phyloP scores from a whole-genome alignment of 2,329 filamentous ascomycete species.

The Orbilia brochopaga region DNA sequence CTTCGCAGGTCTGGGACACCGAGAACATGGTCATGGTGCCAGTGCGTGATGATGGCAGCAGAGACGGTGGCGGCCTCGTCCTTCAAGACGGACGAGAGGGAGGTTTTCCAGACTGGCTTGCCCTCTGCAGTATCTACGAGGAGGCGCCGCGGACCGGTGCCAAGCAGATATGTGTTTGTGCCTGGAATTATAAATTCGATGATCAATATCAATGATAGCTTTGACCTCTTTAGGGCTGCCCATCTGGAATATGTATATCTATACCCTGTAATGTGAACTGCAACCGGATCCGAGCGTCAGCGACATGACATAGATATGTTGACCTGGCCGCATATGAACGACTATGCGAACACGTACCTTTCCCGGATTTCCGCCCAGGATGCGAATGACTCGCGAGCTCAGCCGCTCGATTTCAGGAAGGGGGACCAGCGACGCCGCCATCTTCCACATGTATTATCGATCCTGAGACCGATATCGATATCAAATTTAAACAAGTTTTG shows the following conservation, averaged over 20 bases:
- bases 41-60: slow-evolving; percentile 82
- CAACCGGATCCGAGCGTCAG: slow-evolving; percentile 33
- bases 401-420: slow-evolving; percentile 78
- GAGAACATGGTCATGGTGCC: slow-evolving; percentile 85
- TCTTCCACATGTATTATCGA: slow-evolving; percentile 24
- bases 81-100: slow-evolving; percentile 69
- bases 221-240: too few species aligned
- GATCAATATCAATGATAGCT: slow-evolving; percentile 19
- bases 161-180: slow-evolving; percentile 94
- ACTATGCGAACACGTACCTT: slow-evolving; percentile 65
- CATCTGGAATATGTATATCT: slow-evolving; percentile 7
- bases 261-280: slow-evolving; percentile 70
- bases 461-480: not conserved
- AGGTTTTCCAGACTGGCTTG: slow-evolving; percentile 71
- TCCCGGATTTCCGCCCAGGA: slow-evolving; percentile 87
- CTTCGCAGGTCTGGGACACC: slow-evolving; percentile 74
- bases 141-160: slow-evolving; percentile 73
- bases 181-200: slow-evolving; percentile 57
- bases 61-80: slow-evolving; percentile 72
- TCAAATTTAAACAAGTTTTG: not conserved
- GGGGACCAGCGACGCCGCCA: slow-evolving; percentile 61
- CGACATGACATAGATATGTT: not conserved
- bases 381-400: slow-evolving; percentile 77
- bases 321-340: not conserved
- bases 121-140: slow-evolving; percentile 93